These are phyloP conservation scores for Trifolium pratense DNA, from an alignment of 306 rosid genomes.

Conservation along the genomic window DNA sequence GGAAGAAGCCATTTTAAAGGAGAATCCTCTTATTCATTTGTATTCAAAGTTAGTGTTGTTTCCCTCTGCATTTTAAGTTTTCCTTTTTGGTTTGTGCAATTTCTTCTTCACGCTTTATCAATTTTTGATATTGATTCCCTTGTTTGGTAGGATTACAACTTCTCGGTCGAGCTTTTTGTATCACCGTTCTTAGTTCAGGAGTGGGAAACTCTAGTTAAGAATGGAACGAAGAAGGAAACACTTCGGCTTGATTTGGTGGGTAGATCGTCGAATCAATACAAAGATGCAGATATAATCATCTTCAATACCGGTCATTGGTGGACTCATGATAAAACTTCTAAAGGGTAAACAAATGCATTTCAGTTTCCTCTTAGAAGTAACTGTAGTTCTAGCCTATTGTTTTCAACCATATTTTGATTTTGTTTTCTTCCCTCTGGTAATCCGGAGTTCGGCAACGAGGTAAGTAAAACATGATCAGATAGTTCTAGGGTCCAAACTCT, in stretches of 20 bases:
- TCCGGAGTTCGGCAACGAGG: not conserved
- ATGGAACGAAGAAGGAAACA: conserved; percentile 79
- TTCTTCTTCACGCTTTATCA: conserved; percentile 5
- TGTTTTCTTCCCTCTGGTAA: not conserved
- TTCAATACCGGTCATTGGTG: conserved; percentile 99
- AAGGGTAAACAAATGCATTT: conserved; percentile 59
- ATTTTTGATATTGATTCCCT: conserved; percentile 14
- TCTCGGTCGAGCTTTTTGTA: conserved; percentile 80
- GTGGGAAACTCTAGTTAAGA: conserved; percentile 70
- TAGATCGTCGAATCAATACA: conserved; percentile 66
- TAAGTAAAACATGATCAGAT: not conserved
- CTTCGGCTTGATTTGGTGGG: conserved; percentile 91
- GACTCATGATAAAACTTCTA: conserved; percentile 94
- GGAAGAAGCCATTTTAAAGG: conserved; percentile 76
- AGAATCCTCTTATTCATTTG: conserved; percentile 85
- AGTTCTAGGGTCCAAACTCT: not conserved
- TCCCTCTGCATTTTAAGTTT: conserved; percentile 5
- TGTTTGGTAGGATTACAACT: conserved; percentile 67
- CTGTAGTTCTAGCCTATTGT: not conserved
- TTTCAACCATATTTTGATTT: conserved; percentile 9
- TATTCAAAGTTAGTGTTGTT: conserved; percentile 64
- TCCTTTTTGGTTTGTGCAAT: not conserved
- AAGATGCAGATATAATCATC: conserved; percentile 77
- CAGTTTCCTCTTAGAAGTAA: conserved; percentile 10
- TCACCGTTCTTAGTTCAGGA: conserved; percentile 94